These are phyloP conservation scores for Lentinus tigrinus DNA, from an alignment of 768 basidiomycete species.

Conservation along the genomic window DNA sequence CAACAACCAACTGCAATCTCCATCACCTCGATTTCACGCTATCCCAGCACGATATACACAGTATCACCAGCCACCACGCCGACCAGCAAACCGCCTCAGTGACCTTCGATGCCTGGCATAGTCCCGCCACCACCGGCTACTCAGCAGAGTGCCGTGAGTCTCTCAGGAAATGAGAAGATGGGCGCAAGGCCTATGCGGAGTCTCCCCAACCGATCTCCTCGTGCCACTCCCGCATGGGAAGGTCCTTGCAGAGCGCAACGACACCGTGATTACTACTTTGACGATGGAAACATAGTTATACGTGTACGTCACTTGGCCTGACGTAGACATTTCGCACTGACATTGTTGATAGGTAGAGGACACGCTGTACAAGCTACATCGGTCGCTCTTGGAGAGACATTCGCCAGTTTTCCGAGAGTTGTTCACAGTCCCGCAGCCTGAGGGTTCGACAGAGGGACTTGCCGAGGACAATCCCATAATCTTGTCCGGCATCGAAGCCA, in stretches of 20 bases:
- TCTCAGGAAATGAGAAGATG: too few relatives aligned
- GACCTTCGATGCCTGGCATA: too few relatives aligned
- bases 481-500: constrained; percentile 7
- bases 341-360: constrained; percentile 5
- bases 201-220: too few relatives aligned
- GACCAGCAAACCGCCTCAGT: too few relatives aligned
- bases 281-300: constrained; percentile 17
- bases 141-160: too few relatives aligned
- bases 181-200: background rate
- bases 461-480: constrained; percentile 14
- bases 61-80: too few relatives aligned
- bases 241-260: background rate
- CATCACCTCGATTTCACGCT: background rate
- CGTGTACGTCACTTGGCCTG: background rate
- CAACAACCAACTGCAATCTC: background rate
- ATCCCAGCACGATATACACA: too few relatives aligned
- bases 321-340: background rate
- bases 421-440: constrained; percentile 14
- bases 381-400: constrained; percentile 16
- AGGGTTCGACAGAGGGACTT: constrained; percentile 12
- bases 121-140: too few relatives aligned
- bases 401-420: constrained; percentile 14
- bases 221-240: background rate
- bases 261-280: constrained; percentile 18
- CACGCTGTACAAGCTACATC: constrained; percentile 13